Percentiles rank a stretch among this genome's conserved stretches.
phyloP scores from a whole-genome alignment of 1,284 basidiomycete species.

The Sphaerobolus stellatus region DNA sequence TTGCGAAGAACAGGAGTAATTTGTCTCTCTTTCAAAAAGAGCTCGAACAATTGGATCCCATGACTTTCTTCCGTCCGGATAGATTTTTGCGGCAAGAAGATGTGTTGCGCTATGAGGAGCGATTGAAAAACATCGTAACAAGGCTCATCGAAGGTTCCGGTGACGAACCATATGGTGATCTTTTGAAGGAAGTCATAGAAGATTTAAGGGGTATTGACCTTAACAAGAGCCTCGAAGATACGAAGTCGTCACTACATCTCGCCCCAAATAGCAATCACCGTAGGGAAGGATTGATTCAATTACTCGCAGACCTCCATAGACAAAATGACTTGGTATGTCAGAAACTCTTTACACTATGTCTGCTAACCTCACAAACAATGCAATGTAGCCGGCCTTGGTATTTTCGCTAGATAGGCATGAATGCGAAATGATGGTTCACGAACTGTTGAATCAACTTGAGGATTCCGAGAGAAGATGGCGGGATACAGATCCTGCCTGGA shows the following conservation, averaged over 20 bases:
- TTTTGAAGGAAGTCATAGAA: slow-evolving; percentile 40
- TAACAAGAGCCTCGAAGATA: slow-evolving; percentile 17
- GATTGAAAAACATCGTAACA: slow-evolving; percentile 46
- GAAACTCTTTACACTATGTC: background rate
- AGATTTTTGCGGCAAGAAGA: slow-evolving; percentile 55
- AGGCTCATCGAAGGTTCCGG: slow-evolving; percentile 40
- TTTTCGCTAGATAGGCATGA: slow-evolving; percentile 63
- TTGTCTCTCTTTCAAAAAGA: slow-evolving; percentile 23
- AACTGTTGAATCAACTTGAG: slow-evolving; percentile 39
- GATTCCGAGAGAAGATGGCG: slow-evolving; percentile 52
- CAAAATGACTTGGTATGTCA: slow-evolving; percentile 50
- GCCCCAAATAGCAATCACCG: slow-evolving; percentile 34
- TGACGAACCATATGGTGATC: slow-evolving; percentile 33
- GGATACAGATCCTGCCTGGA: slow-evolving; percentile 46
- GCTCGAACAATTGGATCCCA: slow-evolving; percentile 43
- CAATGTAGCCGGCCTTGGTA: slow-evolving; percentile 57
- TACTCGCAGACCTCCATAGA: slow-evolving; percentile 55
- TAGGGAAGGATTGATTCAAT: slow-evolving; percentile 43
- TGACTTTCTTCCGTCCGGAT: slow-evolving; percentile 40
- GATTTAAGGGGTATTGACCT: slow-evolving; percentile 42
- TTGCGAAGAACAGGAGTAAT: no score
- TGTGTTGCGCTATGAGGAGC: slow-evolving; percentile 54
- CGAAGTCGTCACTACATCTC: slow-evolving; percentile 26
- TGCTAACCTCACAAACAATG: slow-evolving; percentile 11
- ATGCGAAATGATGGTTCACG: slow-evolving; percentile 54